These are phyloP conservation scores for Ocimum tenuiflorum DNA, from an alignment of 257 asterid species.

Conservation along the genomic window DNA sequence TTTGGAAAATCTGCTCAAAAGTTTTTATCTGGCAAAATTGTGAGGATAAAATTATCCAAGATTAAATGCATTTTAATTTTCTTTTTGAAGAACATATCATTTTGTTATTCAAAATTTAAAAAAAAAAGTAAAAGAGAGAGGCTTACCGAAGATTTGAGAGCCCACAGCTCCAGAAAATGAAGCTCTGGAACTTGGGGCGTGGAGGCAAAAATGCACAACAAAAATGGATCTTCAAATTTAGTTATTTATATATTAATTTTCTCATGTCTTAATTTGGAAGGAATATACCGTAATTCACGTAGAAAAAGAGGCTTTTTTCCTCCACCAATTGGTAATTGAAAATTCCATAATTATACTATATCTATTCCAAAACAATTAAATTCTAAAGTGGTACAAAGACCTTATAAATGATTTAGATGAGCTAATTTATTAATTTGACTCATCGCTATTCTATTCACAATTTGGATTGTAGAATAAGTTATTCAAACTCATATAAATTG, in stretches of 20 bases:
- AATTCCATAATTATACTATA: too few relatives aligned
- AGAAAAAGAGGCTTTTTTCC: background rate
- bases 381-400: too few relatives aligned
- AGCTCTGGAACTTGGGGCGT: conserved; percentile 23
- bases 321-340: conserved; percentile 20
- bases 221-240: background rate
- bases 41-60: background rate
- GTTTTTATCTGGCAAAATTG: background rate
- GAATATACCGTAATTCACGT: conserved; percentile 39
- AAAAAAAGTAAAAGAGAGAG: background rate
- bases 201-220: background rate
- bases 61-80: too few relatives aligned
- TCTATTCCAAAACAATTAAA: too few relatives aligned
- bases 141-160: background rate
- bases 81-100: too few relatives aligned
- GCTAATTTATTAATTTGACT: too few relatives aligned
- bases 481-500: too few relatives aligned
- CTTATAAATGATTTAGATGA: too few relatives aligned
- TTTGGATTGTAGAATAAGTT: too few relatives aligned
- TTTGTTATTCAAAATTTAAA: too few relatives aligned
- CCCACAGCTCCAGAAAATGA: conserved; percentile 30
- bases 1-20: background rate
- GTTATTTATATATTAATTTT: background rate
- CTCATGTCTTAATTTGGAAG: background rate
- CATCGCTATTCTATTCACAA: too few relatives aligned